Evolutionary conservation across 106 monocot genomes (phyloP).

Genomic region (Amphibolis antarctica): DNA sequence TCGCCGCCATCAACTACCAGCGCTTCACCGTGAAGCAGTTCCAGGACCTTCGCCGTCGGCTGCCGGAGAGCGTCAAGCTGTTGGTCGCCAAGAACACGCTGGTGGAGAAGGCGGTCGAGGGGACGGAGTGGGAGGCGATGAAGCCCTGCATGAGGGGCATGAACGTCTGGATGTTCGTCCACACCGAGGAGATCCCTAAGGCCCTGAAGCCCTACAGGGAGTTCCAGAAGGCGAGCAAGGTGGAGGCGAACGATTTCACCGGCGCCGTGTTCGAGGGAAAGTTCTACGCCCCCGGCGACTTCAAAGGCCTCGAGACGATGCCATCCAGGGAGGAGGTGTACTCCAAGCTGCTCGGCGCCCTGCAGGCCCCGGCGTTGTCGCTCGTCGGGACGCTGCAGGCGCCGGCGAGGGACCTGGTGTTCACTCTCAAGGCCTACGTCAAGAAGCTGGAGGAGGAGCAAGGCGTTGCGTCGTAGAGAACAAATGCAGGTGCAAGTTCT

Average conservation of each 20-base stretch:
- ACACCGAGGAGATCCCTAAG: slow-evolving; percentile 75
- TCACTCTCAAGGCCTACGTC: slow-evolving; percentile 59
- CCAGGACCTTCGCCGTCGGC: slow-evolving; percentile 66
- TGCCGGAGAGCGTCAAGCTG: slow-evolving; percentile 54
- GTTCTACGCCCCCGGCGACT: slow-evolving; percentile 75
- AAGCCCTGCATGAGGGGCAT: slow-evolving; percentile 79
- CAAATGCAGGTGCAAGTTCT: no score
- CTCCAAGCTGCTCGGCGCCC: slow-evolving; percentile 53
- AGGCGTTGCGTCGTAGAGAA: background rate
- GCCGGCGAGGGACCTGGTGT: slow-evolving; percentile 61
- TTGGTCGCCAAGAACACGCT: slow-evolving; percentile 88
- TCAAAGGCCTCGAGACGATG: slow-evolving; percentile 86
- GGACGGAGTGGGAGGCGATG: slow-evolving; percentile 65
- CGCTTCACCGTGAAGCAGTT: slow-evolving; percentile 81
- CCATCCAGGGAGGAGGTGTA: slow-evolving; percentile 73
- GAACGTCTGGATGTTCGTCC: slow-evolving; percentile 95
- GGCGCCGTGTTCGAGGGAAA: slow-evolving; percentile 90
- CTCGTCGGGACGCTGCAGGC: slow-evolving; percentile 68
- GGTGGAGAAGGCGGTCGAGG: slow-evolving; percentile 83
- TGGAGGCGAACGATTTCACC: slow-evolving; percentile 76
- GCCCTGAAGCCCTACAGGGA: slow-evolving; percentile 67
- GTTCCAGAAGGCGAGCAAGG: slow-evolving; percentile 76
- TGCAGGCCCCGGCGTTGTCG: slow-evolving; percentile 55
- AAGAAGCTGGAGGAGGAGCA: slow-evolving; percentile 60
- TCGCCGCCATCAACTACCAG: slow-evolving; percentile 83